Conservation (phyloP, 148 eudicot genomes). For the Nepenthes gracilis region DNA sequence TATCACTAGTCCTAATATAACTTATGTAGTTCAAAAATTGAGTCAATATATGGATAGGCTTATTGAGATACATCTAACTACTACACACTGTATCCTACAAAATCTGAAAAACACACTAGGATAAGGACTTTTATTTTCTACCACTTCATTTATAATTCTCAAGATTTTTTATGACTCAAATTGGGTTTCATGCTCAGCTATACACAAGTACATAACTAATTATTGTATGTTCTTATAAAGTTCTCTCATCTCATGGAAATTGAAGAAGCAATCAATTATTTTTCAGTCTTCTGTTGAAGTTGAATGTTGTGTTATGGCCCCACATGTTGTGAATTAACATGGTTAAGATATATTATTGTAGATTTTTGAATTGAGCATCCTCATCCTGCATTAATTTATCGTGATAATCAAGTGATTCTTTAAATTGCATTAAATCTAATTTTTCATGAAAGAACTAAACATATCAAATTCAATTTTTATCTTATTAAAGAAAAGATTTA, state of each 20-base stretch:
- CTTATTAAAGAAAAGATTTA: no score
- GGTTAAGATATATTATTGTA: background rate
- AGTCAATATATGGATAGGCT: no score
- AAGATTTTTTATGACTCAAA: background rate
- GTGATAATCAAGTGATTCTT: no score
- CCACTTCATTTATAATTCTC: background rate
- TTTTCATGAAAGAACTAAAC: no score
- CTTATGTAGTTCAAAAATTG: no score
- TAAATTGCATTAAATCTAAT: no score
- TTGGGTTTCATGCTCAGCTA: background rate
- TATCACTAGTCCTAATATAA: no score
- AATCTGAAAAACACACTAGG: background rate
- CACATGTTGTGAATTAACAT: background rate
- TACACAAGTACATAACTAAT: background rate
- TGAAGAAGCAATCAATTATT: background rate
- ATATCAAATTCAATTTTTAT: no score
- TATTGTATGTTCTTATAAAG: background rate
- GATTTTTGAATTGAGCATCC: no score
- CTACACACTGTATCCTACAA: background rate
- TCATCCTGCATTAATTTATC: no score
- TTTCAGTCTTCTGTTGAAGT: background rate
- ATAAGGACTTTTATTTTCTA: background rate
- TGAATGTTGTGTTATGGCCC: background rate
- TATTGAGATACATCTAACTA: background rate
- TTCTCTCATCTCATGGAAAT: constrained; percentile 1